Evolutionary conservation across 495 filamentous ascomycete genomes (phyloP).

Genomic region (Neurospora tetrasperma): DNA sequence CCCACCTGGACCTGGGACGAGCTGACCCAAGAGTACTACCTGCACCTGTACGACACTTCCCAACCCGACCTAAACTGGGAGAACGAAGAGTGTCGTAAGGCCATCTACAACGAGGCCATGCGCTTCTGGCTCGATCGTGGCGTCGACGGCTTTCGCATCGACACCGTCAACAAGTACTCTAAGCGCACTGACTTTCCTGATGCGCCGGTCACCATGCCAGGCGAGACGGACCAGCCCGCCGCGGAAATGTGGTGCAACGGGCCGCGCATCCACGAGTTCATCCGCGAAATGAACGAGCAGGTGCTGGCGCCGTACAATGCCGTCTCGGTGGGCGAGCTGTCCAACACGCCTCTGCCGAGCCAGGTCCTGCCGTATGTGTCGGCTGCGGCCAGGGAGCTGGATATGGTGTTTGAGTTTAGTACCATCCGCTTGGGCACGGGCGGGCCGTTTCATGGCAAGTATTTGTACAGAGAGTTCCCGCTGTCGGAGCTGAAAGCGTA

Average conservation of each 20-base stretch:
- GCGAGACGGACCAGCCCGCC: conserved; percentile 27
- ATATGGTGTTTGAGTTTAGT: conserved; percentile 64
- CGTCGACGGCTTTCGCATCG: conserved; percentile 58
- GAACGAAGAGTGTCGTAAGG: conserved; percentile 44
- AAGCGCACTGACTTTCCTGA: conserved; percentile 50
- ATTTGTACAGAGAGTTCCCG: conserved; percentile 18
- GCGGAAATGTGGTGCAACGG: conserved; percentile 48
- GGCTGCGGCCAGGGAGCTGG: conserved; percentile 44
- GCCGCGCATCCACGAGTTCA: conserved; percentile 50
- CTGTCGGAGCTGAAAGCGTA: conserved; percentile 44
- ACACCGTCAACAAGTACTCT: conserved; percentile 55
- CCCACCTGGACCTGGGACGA: conserved; percentile 55
- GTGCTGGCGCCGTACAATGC: conserved; percentile 50
- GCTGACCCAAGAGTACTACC: conserved; percentile 52
- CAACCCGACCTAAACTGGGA: conserved; percentile 69
- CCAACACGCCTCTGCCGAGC: conserved; percentile 40
- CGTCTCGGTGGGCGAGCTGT: conserved; percentile 58
- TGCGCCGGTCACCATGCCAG: conserved; percentile 39
- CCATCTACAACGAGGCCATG: conserved; percentile 48
- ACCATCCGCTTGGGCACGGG: conserved; percentile 46
- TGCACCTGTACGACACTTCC: conserved; percentile 49
- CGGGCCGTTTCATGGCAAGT: conserved; percentile 11
- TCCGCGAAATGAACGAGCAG: conserved; percentile 42
- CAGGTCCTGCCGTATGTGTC: conserved; percentile 47
- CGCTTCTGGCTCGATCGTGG: conserved; percentile 58